phyloP scores from a whole-genome alignment of 768 basidiomycete species.

The Lactarius tabidus region DNA sequence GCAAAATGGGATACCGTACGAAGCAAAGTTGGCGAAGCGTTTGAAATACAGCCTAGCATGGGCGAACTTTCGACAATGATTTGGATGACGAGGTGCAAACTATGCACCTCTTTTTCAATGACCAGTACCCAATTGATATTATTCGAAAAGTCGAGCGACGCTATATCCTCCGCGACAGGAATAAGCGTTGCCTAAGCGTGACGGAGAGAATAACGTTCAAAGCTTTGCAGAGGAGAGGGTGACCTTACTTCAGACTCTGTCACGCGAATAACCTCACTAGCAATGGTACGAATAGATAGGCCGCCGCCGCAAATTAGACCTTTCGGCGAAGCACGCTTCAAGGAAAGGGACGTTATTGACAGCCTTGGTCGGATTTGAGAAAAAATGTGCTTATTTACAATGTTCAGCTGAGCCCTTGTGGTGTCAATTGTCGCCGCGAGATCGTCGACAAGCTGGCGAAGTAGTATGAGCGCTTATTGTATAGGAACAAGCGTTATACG shows the following conservation, averaged over 20 bases:
- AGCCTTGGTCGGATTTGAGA: slow-evolving; percentile 8
- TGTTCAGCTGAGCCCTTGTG: slow-evolving; percentile 70
- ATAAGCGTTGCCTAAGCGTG: slow-evolving; percentile 63
- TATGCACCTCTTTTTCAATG: slow-evolving; percentile 86
- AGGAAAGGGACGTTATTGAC: background rate
- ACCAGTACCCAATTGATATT: slow-evolving; percentile 74
- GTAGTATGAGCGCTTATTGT: slow-evolving; percentile 4
- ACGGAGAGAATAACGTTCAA: background rate
- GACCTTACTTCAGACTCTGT: slow-evolving; percentile 56
- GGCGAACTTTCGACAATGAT: background rate
- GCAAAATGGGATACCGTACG: slow-evolving; percentile 41
- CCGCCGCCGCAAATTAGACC: slow-evolving; percentile 76
- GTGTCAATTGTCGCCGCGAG: slow-evolving; percentile 78
- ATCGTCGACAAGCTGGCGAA: slow-evolving; percentile 75
- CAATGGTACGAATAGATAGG: slow-evolving; percentile 52
- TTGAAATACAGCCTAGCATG: slow-evolving; percentile 84
- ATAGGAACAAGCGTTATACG: background rate
- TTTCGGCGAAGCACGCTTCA: slow-evolving; percentile 82
- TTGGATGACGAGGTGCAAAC: too few species aligned
- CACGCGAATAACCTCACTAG: slow-evolving; percentile 48
- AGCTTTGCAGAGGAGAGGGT: background rate
- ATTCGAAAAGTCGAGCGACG: slow-evolving; percentile 50
- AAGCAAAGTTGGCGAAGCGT: slow-evolving; percentile 64
- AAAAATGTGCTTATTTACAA: slow-evolving; percentile 46
- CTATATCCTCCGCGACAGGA: slow-evolving; percentile 70